phyloP scores from a whole-genome alignment of 148 eudicot genomes.

The Silene uniflora region DNA sequence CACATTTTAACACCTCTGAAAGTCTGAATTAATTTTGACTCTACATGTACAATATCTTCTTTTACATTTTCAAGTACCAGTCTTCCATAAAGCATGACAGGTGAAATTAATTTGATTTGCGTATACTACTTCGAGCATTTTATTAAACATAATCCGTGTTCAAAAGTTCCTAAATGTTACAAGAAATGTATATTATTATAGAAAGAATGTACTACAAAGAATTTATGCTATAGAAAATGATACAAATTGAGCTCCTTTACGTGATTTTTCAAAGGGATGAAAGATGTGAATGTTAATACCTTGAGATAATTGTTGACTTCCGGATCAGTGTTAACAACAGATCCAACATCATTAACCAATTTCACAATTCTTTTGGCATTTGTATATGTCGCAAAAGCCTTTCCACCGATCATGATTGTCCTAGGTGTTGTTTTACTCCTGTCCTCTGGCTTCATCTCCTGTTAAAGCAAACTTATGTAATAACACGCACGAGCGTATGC shows the following conservation, averaged over 20 bases:
- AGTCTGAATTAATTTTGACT: not conserved
- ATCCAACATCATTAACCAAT: conserved; percentile 88
- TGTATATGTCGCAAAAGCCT: conserved; percentile 94
- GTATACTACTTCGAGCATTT: not conserved
- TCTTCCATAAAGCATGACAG: not conserved
- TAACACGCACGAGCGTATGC: not conserved
- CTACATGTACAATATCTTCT: not conserved
- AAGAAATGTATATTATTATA: not conserved
- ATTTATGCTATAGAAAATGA: too few species aligned
- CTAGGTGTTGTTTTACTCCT: conserved; percentile 74
- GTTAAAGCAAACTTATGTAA: conserved; percentile 15
- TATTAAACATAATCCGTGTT: not conserved
- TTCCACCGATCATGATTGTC: conserved; percentile 94
- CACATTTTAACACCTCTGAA: not conserved
- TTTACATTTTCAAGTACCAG: not conserved
- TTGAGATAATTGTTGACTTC: conserved; percentile 84
- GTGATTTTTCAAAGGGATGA: not conserved
- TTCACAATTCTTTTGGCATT: conserved; percentile 97
- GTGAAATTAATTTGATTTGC: too few species aligned
- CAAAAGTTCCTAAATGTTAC: not conserved
- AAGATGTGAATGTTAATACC: conserved; percentile 36
- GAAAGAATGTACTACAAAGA: not conserved
- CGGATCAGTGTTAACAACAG: conserved; percentile 87
- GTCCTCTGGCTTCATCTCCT: conserved; percentile 94
- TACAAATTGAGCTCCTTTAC: not conserved